A percentile compares a stretch with the other conserved stretches of the same genome.
These are phyloP conservation scores for Buxus sempervirens DNA, from an alignment of 164 flowering plant genomes.

Conservation along the genomic window DNA sequence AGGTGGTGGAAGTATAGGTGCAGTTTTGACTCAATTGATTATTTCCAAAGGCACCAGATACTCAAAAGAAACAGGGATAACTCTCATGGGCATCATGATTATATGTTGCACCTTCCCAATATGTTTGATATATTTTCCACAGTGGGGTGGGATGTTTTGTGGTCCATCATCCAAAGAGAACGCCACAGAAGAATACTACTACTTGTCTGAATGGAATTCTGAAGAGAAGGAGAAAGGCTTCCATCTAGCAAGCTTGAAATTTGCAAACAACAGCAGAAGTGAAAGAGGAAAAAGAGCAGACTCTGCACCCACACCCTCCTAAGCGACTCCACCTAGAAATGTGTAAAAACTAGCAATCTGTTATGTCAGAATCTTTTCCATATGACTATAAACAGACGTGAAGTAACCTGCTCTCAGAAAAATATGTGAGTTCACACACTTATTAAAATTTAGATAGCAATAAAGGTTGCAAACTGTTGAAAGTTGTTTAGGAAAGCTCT, in stretches of 20 bases:
- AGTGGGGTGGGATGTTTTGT: conserved; percentile 89
- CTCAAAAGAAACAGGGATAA: conserved; percentile 70
- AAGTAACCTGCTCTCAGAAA: too few species aligned
- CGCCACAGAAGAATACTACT: conserved; percentile 75
- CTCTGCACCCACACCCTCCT: conserved; percentile 27
- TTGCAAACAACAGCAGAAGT: conserved; percentile 66
- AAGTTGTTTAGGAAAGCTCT: not conserved
- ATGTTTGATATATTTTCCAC: conserved; percentile 74
- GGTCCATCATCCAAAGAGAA: conserved; percentile 49
- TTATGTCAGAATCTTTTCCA: not conserved
- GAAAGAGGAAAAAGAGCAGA: conserved; percentile 53
- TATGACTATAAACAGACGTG: not conserved
- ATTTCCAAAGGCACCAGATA: conserved; percentile 76
- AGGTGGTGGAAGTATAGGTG: conserved; percentile 87
- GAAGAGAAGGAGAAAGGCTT: conserved; percentile 55
- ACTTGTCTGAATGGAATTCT: conserved; percentile 62
- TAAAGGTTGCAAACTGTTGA: not conserved
- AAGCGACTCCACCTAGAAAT: conserved; percentile 21
- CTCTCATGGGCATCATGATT: conserved; percentile 87
- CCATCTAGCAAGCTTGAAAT: conserved; percentile 61
- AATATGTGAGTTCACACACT: too few species aligned
- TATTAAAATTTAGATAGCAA: too few species aligned
- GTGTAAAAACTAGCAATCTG: conserved; percentile 14
- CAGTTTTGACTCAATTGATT: conserved; percentile 75
- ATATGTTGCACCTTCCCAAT: conserved; percentile 67